These are phyloP conservation scores for Phytophthora brassicae DNA, from an alignment of 352 stramenopile genomes.

Conservation along the genomic window DNA sequence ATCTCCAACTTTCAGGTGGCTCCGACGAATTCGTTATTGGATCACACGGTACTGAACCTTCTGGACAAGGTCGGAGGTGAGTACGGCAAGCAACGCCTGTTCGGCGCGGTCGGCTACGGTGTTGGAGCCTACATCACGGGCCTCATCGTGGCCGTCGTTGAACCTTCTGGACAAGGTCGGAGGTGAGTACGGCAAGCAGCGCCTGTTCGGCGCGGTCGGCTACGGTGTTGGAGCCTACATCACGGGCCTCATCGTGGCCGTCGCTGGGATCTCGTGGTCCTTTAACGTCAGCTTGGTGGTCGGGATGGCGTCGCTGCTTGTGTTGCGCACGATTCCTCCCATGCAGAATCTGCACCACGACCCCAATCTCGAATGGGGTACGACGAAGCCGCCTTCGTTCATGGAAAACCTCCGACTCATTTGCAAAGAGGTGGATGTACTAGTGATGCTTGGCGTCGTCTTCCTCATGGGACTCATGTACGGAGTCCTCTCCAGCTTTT, in stretches of 20 bases:
- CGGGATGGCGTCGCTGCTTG: slow-evolving; percentile 52
- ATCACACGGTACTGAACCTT: slow-evolving; percentile 70
- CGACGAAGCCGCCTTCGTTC: slow-evolving; percentile 40
- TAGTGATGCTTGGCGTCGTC: slow-evolving; percentile 70
- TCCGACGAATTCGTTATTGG: slow-evolving; percentile 63
- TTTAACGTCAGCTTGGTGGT: slow-evolving; percentile 72
- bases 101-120: slow-evolving; percentile 62
- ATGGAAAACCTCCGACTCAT: slow-evolving; percentile 38
- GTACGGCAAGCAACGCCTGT: slow-evolving; percentile 75
- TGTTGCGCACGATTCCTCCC: slow-evolving; percentile 62
- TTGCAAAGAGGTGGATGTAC: slow-evolving; percentile 49
- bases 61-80: slow-evolving; percentile 58
- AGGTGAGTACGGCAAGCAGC: slow-evolving; percentile 84
- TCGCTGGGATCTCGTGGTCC: slow-evolving; percentile 66
- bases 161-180: slow-evolving; percentile 65
- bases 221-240: slow-evolving; percentile 70
- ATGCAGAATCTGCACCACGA: slow-evolving; percentile 41
- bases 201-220: slow-evolving; percentile 73
- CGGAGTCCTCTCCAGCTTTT: slow-evolving; percentile 81
- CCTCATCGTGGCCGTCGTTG: slow-evolving; percentile 43
- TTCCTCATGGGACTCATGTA: slow-evolving; percentile 85
- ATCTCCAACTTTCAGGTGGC: slow-evolving; percentile 65
- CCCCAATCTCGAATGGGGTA: slow-evolving; percentile 20
- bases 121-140: slow-evolving; percentile 55
- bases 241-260: slow-evolving; percentile 60